Conservation (phyloP, 2,329 filamentous ascomycete genomes). For the Chalara sp. region DNA sequence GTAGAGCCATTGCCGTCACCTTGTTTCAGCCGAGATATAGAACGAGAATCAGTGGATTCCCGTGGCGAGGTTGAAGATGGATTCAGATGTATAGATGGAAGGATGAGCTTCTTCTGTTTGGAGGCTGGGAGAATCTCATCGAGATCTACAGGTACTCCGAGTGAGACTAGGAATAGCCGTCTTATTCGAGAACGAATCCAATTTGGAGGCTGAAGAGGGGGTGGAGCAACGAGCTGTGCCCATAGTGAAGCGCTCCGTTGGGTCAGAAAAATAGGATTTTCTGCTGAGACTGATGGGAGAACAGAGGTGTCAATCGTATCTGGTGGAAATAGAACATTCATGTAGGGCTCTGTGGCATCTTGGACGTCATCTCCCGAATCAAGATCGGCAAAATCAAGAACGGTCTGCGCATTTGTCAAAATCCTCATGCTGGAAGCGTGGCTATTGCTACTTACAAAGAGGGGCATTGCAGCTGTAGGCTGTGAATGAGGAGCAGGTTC, state of each 20-base stretch:
- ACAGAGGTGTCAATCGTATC: slow-evolving; percentile 45
- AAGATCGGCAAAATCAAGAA: slow-evolving; percentile 61
- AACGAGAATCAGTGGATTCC: slow-evolving; percentile 45
- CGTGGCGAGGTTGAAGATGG: slow-evolving; percentile 44
- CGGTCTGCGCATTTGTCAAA: slow-evolving; percentile 39
- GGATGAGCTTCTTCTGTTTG: slow-evolving; percentile 94
- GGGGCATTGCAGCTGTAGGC: slow-evolving; percentile 27
- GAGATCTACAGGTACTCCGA: slow-evolving; percentile 91
- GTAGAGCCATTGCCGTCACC: slow-evolving; percentile 45
- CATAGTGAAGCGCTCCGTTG: slow-evolving; percentile 85
- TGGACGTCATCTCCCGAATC: slow-evolving; percentile 51
- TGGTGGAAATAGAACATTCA: slow-evolving; percentile 59
- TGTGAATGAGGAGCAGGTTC: slow-evolving; percentile 32
- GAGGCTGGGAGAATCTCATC: slow-evolving; percentile 96
- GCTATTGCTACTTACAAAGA: slow-evolving; percentile 36
- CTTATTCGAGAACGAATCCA: slow-evolving; percentile 96
- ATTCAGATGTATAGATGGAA: slow-evolving; percentile 65
- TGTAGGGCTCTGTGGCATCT: slow-evolving; percentile 56
- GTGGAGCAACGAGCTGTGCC: slow-evolving; percentile 92
- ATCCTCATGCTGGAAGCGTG: not conserved
- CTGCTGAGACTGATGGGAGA: slow-evolving; percentile 36
- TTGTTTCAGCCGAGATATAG: slow-evolving; percentile 22
- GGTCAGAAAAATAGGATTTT: slow-evolving; percentile 67
- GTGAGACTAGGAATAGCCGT: slow-evolving; percentile 87
- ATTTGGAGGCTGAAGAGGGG: slow-evolving; percentile 89